Evolutionary conservation across 176 grass and related monocot genomes (phyloP), one percentile per base, ranked within the genome.

Genomic region (Pontederia paniculata): DNA sequence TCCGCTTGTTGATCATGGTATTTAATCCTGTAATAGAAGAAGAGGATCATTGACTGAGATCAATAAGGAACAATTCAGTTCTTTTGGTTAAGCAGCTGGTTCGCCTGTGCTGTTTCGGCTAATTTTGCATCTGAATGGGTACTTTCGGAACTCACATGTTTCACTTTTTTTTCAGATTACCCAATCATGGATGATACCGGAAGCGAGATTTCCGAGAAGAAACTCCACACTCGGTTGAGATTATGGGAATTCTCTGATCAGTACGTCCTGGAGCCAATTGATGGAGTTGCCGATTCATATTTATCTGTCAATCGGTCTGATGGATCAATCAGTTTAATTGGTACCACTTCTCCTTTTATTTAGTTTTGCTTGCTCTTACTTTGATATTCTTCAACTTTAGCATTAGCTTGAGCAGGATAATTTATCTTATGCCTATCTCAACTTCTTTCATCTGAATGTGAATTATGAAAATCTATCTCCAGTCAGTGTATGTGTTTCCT

Each of bases 191-290:
- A 60, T 62, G 70, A 59, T 42, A 45, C 48, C 47, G 73, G 74
- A 58, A 78, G 56, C 9, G 12, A 57, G 65, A 74, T 17, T 18
- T 61, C 73, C 43, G 50, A 72, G 17, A 52, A 55, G 52, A 97
- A 84, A 62, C 86, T 97, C 54, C 76, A 90, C 66, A 81, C 86
- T 43, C 83, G 65, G 59, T 77, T 97, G 21, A 81, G 86, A 44
- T 71, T 90, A 8, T 97, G 83, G 91, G 86, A 97, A 66, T 88
- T 86, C 65, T 28, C 79, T 57, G 83, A 97, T 14, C 52, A 74
- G 18, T 97, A 89, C 70, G 37, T 96, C 65, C 78, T 96, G 83
- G 90, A 96, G 58, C 90, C 87, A 9, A 16, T 82, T 63, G 93
- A 98, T 84, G 80, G 77, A 72, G 59, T 81, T 67, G 55, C 87